These are phyloP conservation scores for Ligustrum vulgare DNA, from an alignment of 257 asterid genomes.

Conservation along the genomic window DNA sequence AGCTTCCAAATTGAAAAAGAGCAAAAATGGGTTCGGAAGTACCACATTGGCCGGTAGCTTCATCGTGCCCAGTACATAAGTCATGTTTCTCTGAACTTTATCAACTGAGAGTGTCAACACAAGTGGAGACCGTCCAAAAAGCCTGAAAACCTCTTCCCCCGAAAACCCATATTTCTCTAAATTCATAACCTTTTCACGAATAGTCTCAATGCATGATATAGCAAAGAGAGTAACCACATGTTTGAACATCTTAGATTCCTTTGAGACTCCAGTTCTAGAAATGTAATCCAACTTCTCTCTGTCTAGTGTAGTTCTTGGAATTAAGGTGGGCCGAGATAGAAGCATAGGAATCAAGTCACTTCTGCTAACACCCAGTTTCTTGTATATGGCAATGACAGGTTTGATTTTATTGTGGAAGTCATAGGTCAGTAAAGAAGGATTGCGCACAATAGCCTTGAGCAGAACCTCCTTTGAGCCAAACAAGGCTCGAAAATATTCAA, in stretches of 20 bases:
- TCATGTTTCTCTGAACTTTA: conserved; percentile 82
- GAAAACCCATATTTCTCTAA: conserved; percentile 68
- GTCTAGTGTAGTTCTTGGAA: conserved; percentile 56
- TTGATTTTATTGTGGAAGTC: conserved; percentile 59
- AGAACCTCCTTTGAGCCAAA: conserved; percentile 62
- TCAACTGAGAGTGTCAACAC: conserved; percentile 65
- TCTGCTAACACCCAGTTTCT: conserved; percentile 59
- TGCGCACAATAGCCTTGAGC: conserved; percentile 62
- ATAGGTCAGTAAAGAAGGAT: conserved; percentile 77
- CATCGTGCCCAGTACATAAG: conserved; percentile 61
- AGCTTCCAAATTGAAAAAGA: conserved; percentile 58
- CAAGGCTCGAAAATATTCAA: conserved; percentile 45
- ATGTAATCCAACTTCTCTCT: conserved; percentile 63
- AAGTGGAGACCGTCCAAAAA: conserved; percentile 67
- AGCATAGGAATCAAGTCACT: conserved; percentile 57
- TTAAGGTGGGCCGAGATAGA: conserved; percentile 68
- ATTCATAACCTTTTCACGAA: conserved; percentile 59
- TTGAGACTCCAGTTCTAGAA: conserved; percentile 55
- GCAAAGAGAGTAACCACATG: conserved; percentile 71
- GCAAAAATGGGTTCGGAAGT: conserved; percentile 45
- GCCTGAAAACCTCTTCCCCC: conserved; percentile 56
- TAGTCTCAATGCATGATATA: conserved; percentile 65
- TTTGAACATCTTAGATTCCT: conserved; percentile 63
- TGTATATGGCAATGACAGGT: conserved; percentile 58
- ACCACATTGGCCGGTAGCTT: conserved; percentile 54